phyloP scores from a whole-genome alignment of 2,329 filamentous ascomycete species.

The Penicillium paneum region DNA sequence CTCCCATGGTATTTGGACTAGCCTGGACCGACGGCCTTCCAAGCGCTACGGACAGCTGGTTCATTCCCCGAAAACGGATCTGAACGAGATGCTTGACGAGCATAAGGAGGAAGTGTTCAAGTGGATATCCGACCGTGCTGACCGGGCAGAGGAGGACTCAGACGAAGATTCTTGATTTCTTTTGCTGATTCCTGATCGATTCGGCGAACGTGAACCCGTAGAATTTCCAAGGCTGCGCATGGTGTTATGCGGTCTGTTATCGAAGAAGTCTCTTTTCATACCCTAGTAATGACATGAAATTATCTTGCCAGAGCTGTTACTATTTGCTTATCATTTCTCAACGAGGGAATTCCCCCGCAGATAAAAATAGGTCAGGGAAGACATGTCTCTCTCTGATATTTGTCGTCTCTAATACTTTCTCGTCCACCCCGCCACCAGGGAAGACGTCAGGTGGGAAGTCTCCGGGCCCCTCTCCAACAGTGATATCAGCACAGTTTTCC shows the following conservation, averaged over 20 bases:
- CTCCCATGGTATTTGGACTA: constrained; percentile 72
- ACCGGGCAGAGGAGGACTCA: constrained; percentile 26
- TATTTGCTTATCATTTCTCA: background rate
- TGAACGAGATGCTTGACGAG: constrained; percentile 57
- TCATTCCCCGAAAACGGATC: constrained; percentile 43
- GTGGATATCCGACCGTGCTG: constrained; percentile 44
- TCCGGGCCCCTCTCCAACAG: background rate
- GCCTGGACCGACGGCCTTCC: constrained; percentile 54
- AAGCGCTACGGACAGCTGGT: constrained; percentile 57
- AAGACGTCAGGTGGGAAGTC: background rate
- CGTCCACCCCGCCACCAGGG: background rate
- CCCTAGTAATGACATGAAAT: constrained; percentile 1
- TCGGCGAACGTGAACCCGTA: background rate
- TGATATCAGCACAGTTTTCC: background rate
- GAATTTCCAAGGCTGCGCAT: background rate
- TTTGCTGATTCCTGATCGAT: background rate
- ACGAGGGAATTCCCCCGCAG: background rate
- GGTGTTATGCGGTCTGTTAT: background rate
- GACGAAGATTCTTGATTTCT: constrained; percentile 12
- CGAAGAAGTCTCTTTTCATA: background rate
- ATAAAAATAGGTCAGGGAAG: background rate
- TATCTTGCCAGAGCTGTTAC: background rate
- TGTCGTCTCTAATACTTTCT: background rate
- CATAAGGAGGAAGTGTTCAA: constrained; percentile 52
- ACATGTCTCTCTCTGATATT: background rate